Evolutionary conservation across 108 stramenopile genomes (phyloP).

Genomic region (Fistulifera pelliculosa): DNA sequence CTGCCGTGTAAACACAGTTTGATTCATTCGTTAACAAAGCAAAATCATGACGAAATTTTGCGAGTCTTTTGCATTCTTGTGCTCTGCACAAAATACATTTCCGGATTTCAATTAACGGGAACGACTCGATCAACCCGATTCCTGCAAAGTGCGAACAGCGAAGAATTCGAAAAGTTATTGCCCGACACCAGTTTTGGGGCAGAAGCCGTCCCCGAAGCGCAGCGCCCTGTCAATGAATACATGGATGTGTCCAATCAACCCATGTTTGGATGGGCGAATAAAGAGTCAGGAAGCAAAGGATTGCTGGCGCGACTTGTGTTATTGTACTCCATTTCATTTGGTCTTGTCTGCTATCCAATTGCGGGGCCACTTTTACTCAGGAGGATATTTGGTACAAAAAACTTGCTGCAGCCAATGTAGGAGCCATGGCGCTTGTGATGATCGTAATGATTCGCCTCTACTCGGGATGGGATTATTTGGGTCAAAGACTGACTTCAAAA

Average conservation of each 20-base stretch:
- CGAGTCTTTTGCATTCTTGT: no score
- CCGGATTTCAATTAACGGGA: no score
- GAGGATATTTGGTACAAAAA: constrained; percentile 77
- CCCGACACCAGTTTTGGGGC: constrained; percentile 73
- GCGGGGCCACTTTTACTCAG: constrained; percentile 68
- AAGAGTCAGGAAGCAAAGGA: constrained; percentile 39
- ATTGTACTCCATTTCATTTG: constrained; percentile 12
- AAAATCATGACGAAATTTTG: no score
- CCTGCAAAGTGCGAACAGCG: neutral
- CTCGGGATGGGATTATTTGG: constrained; percentile 79
- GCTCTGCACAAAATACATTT: no score
- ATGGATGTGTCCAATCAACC: constrained; percentile 58
- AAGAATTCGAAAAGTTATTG: neutral
- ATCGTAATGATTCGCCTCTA: constrained; percentile 59
- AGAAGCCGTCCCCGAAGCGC: constrained; percentile 65
- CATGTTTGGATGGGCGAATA: constrained; percentile 66
- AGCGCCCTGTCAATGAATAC: constrained; percentile 77
- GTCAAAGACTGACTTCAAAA: constrained; percentile 64
- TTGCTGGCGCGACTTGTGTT: constrained; percentile 4
- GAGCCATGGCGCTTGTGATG: constrained; percentile 45
- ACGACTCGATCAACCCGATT: no score
- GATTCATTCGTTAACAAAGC: no score
- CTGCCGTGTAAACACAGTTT: no score
- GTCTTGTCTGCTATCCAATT: constrained; percentile 56
- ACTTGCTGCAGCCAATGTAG: constrained; percentile 64